phyloP scores from a whole-genome alignment of 192 early-diverging fungal genomes.

The Entomortierella lignicola region DNA sequence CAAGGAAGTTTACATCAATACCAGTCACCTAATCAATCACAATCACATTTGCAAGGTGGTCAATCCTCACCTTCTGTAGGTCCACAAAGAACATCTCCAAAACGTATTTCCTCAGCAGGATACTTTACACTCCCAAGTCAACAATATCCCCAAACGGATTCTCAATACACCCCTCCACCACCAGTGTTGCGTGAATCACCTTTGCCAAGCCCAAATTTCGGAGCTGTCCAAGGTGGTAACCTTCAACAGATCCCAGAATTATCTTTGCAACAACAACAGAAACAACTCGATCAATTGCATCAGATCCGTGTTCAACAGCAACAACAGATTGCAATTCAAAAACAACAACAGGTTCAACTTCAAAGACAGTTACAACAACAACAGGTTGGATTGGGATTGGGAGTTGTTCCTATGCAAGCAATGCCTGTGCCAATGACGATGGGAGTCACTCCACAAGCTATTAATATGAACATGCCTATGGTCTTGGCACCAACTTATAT shows the following conservation, averaged over 20 bases:
- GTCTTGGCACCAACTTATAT: not conserved
- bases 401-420: slow-evolving; percentile 1
- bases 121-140: slow-evolving; percentile 14
- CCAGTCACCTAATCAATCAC: not conserved
- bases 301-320: slow-evolving; percentile 34
- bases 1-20: slow-evolving; percentile 18
- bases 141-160: no score
- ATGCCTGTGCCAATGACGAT: not conserved
- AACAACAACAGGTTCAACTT: slow-evolving; percentile 12
- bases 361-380: slow-evolving; percentile 11
- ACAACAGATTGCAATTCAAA: slow-evolving; percentile 20
- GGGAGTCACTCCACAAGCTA: not conserved
- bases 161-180: slow-evolving; percentile 1
- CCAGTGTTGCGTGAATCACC: slow-evolving; percentile 13
- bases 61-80: not conserved
- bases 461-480: not conserved
- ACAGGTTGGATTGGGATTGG: slow-evolving; percentile 20
- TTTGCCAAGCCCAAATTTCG: slow-evolving; percentile 19
- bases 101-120: slow-evolving; percentile 12
- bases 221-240: not conserved
- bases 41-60: not conserved
- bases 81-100: slow-evolving; percentile 18
- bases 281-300: not conserved
- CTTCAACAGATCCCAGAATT: not conserved
- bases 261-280: slow-evolving; percentile 25